These are phyloP conservation scores for Coniochaeta ligniaria DNA, from an alignment of 2,329 filamentous ascomycete genomes.

Conservation along the genomic window DNA sequence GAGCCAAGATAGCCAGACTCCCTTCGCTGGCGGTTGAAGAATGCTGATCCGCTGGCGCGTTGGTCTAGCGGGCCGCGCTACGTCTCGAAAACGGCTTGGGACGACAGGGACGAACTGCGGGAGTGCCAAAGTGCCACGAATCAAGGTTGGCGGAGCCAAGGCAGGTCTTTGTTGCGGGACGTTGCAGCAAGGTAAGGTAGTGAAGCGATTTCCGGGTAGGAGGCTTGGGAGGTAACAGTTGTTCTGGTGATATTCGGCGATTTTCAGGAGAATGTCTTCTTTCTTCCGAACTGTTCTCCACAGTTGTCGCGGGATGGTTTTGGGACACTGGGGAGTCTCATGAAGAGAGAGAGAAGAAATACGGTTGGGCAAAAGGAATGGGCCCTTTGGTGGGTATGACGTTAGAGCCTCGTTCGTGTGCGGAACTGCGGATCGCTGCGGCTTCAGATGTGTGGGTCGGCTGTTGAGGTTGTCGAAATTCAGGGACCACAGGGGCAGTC, in stretches of 20 bases:
- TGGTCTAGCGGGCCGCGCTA: neutral
- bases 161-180: neutral
- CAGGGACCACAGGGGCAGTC: too few species aligned
- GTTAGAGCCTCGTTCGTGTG: neutral
- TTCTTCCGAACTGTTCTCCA: neutral
- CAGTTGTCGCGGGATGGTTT: neutral
- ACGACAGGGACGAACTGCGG: neutral
- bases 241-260: neutral
- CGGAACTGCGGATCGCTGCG: neutral
- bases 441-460: neutral
- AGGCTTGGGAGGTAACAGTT: neutral
- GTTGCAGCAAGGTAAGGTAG: neutral
- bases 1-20: neutral
- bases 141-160: neutral
- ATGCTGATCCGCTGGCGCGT: neutral
- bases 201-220: neutral
- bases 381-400: neutral
- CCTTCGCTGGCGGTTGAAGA: neutral
- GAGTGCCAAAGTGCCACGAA: neutral
- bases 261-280: neutral
- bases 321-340: neutral
- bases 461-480: neutral
- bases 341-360: neutral
- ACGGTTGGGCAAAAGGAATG: neutral
- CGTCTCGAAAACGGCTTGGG: neutral